These are phyloP conservation scores for Hypomontagnella monticulosa DNA, from an alignment of 495 filamentous ascomycete genomes.

Conservation along the genomic window DNA sequence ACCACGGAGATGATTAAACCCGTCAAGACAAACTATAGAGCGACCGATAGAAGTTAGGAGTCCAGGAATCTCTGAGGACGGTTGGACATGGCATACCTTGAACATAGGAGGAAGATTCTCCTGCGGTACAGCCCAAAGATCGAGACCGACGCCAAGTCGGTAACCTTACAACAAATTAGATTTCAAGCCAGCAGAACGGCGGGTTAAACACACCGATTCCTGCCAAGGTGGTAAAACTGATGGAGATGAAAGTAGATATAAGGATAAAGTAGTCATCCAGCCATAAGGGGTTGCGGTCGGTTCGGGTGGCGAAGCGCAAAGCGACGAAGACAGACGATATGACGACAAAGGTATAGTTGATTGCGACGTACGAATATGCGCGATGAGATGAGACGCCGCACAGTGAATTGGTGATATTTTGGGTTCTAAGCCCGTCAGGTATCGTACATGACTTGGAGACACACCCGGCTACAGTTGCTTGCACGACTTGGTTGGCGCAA, in stretches of 20 bases:
- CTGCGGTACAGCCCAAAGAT: slow-evolving; percentile 1
- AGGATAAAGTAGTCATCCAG: slow-evolving; percentile 16
- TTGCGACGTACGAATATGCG: slow-evolving; percentile 13
- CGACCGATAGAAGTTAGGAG: slow-evolving; percentile 1
- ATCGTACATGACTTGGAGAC: slow-evolving; percentile 10
- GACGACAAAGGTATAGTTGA: slow-evolving; percentile 9
- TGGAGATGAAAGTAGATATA: slow-evolving; percentile 5
- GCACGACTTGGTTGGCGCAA: neutral
- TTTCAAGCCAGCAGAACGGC: neutral
- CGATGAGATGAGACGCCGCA: slow-evolving; percentile 14
- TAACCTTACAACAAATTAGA: neutral
- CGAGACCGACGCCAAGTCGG: neutral
- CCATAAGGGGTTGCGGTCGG: slow-evolving; percentile 15
- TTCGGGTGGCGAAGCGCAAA: slow-evolving; percentile 13
- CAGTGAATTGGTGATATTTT: slow-evolving; percentile 12
- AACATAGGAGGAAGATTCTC: neutral
- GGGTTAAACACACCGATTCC: neutral
- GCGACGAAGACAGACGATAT: slow-evolving; percentile 6
- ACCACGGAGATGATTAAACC: slow-evolving; percentile 6
- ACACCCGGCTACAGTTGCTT: neutral
- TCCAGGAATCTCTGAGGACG: neutral
- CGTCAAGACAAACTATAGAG: neutral
- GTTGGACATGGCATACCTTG: slow-evolving; percentile 2
- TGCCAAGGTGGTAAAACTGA: slow-evolving; percentile 3
- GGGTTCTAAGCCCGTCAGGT: slow-evolving; percentile 10